phyloP scores from a whole-genome alignment of 2,329 filamentous ascomycete species.

The Fusarium albosuccineum region DNA sequence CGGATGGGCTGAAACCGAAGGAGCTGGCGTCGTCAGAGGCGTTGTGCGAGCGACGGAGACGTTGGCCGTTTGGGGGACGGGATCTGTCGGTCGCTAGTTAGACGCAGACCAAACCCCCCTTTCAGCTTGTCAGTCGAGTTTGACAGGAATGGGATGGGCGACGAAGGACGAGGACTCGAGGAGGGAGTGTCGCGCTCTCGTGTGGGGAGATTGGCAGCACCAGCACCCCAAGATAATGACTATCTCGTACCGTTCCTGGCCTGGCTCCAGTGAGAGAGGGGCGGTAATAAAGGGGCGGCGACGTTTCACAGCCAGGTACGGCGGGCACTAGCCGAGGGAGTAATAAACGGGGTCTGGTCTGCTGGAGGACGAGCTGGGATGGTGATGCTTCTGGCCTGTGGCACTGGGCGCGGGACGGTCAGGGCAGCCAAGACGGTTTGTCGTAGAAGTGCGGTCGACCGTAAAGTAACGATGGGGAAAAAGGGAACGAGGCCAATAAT shows the following conservation, averaged over 20 bases:
- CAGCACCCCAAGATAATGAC: slow-evolving; percentile 9
- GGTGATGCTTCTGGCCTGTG: neutral
- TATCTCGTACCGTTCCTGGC: slow-evolving; percentile 11
- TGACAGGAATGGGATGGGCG: slow-evolving; percentile 23
- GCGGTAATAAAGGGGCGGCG: slow-evolving; percentile 42
- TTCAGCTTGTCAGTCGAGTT: neutral
- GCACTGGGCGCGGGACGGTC: slow-evolving; percentile 37
- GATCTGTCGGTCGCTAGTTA: neutral
- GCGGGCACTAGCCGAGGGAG: slow-evolving; percentile 40
- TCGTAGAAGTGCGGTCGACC: slow-evolving; percentile 24
- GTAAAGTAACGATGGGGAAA: slow-evolving; percentile 22
- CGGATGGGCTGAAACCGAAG: slow-evolving; percentile 10
- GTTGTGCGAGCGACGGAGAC: slow-evolving; percentile 26
- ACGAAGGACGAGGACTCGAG: slow-evolving; percentile 12
- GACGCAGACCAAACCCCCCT: no score
- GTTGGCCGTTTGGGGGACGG: slow-evolving; percentile 28
- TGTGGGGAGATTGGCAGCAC: slow-evolving; percentile 38
- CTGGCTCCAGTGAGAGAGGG: neutral
- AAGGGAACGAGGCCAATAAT: slow-evolving; percentile 3
- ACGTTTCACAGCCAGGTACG: slow-evolving; percentile 46
- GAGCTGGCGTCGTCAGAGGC: slow-evolving; percentile 34
- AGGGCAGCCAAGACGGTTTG: slow-evolving; percentile 23
- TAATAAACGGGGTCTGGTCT: slow-evolving; percentile 32
- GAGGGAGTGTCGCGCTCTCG: slow-evolving; percentile 12
- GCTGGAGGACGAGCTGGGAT: neutral